Base-by-base conservation (phyloP, 169 alveolate species). In the Cystoisospora suis region DNA sequence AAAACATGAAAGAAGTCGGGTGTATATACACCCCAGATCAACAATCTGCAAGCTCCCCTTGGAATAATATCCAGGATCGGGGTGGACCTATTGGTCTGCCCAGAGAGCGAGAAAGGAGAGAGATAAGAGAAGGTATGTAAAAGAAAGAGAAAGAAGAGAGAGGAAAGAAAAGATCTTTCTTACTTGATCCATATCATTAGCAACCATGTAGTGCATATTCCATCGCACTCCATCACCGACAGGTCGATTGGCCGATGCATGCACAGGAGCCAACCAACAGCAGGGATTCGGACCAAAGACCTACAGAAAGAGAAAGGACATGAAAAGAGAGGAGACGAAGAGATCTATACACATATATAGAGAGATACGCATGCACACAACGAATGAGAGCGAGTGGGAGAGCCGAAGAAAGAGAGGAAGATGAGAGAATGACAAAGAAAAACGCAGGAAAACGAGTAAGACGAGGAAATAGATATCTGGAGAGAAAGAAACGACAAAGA, bases 181-280 rank as follows among this genome's bases (percentile, higher is more conserved):
- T 27, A 87, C 61, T 46, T 88, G 45, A 32, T 12, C n/a, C 77
- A 23, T 23, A 0, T 75, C 61, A n/a, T 45, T 32, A 4, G 92
- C 88, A 1, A 72, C 80, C 81, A 61, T 88, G 86, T 88, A 88
- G 47, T 88, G 89, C 88, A 88, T 42, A 34, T 36, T 72, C 98
- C 98, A 96, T 7, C 98, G 89, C 34, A 96, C 98, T 32, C 98
- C 98, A 87, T 96, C 98, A 0, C 98, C 98, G 20, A 96, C 98
- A 0, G 98, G 98, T 44, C 98, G 91, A 45, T 95, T 95, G 17
- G 96, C 94, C 53, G 96, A 94, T n/a, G 95, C 92, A 70, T 96
- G 96, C 79, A 94, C 95, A 17, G 98, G 98, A 56, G 96, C 96
- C 77, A 96, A 94, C 98, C 98, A 96, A 53, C 97, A 96, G 75